Percentiles rank a stretch among this genome's conserved stretches.
phyloP scores from a whole-genome alignment of 2,329 filamentous ascomycete genomes.

The Fonsecaea pedrosoi region DNA sequence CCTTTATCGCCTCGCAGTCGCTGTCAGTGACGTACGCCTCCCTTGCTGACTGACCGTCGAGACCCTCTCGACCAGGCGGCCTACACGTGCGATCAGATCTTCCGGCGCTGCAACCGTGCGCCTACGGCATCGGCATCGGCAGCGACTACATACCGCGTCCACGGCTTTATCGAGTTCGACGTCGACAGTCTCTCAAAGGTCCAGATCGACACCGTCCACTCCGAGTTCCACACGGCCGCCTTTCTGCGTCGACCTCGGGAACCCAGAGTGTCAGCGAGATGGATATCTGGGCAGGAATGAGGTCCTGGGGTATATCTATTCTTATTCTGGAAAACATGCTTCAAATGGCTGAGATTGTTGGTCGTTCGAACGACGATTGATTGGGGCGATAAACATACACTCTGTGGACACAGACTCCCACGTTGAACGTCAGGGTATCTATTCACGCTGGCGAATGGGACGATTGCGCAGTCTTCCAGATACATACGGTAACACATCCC shows the following conservation, averaged over 20 bases:
- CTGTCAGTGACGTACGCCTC: slow-evolving; percentile 20
- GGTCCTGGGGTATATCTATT: too few relatives aligned
- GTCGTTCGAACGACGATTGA: too few relatives aligned
- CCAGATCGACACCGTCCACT: slow-evolving; percentile 36
- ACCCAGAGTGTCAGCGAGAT: slow-evolving; percentile 20
- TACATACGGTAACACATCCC: too few relatives aligned
- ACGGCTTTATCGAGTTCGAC: slow-evolving; percentile 31
- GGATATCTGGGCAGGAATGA: too few relatives aligned
- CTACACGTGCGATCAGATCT: slow-evolving; percentile 35
- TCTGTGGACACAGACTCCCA: too few relatives aligned
- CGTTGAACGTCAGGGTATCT: too few relatives aligned
- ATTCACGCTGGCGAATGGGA: too few relatives aligned
- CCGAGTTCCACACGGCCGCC: slow-evolving; percentile 37
- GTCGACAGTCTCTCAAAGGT: slow-evolving; percentile 20
- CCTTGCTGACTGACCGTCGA: slow-evolving; percentile 27
- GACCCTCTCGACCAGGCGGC: slow-evolving; percentile 27
- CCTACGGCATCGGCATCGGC: slow-evolving; percentile 24
- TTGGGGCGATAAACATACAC: too few relatives aligned
- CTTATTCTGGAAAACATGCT: too few relatives aligned
- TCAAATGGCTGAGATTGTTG: too few relatives aligned
- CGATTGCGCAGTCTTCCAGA: too few relatives aligned
- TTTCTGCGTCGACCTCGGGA: slow-evolving; percentile 27
- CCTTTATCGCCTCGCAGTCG: slow-evolving; percentile 31
- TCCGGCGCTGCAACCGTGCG: slow-evolving; percentile 34
- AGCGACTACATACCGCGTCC: slow-evolving; percentile 25